Evolutionary conservation across 768 basidiomycete species (phyloP).

Genomic region (Rhizopogon vulgaris): DNA sequence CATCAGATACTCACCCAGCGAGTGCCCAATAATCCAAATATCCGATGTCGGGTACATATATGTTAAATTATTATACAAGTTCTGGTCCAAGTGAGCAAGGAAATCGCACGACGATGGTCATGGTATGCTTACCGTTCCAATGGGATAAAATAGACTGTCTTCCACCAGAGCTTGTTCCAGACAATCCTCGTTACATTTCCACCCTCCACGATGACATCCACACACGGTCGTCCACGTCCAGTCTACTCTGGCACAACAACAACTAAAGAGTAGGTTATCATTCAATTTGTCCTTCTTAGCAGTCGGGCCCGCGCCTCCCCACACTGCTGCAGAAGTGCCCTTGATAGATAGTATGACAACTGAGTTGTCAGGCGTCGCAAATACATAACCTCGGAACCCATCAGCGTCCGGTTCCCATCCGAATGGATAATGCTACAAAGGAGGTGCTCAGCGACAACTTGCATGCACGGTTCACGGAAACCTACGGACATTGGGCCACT

Average conservation of each 20-base stretch:
- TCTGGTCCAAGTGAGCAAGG: slow-evolving; percentile 28
- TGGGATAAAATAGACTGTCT: slow-evolving; percentile 84
- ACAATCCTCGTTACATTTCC: slow-evolving; percentile 79
- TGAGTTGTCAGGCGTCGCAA: slow-evolving; percentile 75
- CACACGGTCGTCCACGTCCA: slow-evolving; percentile 96
- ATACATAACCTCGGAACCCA: slow-evolving; percentile 88
- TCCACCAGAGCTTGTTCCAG: slow-evolving; percentile 67
- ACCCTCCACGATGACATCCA: slow-evolving; percentile 74
- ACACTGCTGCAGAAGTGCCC: slow-evolving; percentile 77
- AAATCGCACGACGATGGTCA: not conserved
- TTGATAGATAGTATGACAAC: slow-evolving; percentile 89
- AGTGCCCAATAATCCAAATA: slow-evolving; percentile 85
- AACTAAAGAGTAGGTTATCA: slow-evolving; percentile 89
- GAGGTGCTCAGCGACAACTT: not conserved
- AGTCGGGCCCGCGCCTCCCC: slow-evolving; percentile 79
- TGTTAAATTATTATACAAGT: slow-evolving; percentile 90
- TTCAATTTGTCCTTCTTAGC: slow-evolving; percentile 87
- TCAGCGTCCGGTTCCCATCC: slow-evolving; percentile 90
- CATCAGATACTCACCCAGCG: slow-evolving; percentile 44
- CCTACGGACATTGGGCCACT: slow-evolving; percentile 54
- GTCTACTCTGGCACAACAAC: slow-evolving; percentile 89
- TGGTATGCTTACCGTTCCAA: slow-evolving; percentile 65
- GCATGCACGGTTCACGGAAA: not conserved
- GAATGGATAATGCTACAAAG: slow-evolving; percentile 50
- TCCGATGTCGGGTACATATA: slow-evolving; percentile 87